phyloP scores from a whole-genome alignment of 192 early-diverging fungal genomes.

The Ramicandelaber brevisporus region DNA sequence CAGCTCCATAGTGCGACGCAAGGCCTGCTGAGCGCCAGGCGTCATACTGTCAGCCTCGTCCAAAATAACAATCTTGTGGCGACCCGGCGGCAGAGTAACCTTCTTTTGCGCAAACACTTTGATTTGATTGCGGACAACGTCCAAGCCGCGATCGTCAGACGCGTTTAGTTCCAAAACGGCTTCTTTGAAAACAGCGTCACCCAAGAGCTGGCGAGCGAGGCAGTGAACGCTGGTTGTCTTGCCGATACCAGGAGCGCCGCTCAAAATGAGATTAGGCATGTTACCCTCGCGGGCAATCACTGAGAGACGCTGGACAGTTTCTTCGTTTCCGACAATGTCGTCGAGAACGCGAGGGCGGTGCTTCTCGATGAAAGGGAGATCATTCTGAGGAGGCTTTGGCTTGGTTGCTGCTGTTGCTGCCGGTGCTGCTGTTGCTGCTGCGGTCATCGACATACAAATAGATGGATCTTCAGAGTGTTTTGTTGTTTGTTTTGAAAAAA shows the following conservation, averaged over 20 bases:
- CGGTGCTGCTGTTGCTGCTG: no score
- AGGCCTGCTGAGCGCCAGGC: slow-evolving; percentile 82
- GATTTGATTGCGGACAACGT: slow-evolving; percentile 85
- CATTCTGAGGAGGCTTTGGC: no score
- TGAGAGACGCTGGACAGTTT: slow-evolving; percentile 59
- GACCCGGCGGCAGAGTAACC: slow-evolving; percentile 69
- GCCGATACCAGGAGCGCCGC: slow-evolving; percentile 82
- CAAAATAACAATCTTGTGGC: slow-evolving; percentile 76
- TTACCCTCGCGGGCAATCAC: slow-evolving; percentile 78
- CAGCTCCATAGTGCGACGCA: slow-evolving; percentile 95
- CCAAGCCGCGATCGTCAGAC: slow-evolving; percentile 90
- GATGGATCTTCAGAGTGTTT: no score
- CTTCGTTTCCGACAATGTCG: slow-evolving; percentile 87
- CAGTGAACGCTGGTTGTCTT: slow-evolving; percentile 93
- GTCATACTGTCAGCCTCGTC: slow-evolving; percentile 99
- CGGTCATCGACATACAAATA: no score
- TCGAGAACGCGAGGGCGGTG: slow-evolving; percentile 64
- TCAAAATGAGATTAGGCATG: slow-evolving; percentile 85
- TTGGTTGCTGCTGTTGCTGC: no score
- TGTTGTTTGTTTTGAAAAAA: no score
- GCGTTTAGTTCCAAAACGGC: slow-evolving; percentile 93
- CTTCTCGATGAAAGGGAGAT: slow-evolving; percentile 56
- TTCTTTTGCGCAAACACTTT: slow-evolving; percentile 99
- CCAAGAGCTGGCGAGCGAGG: slow-evolving; percentile 72
- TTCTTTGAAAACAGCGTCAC: slow-evolving; percentile 60